Conservation (phyloP, 257 asterid species). For the Leonotis leonurus region DNA sequence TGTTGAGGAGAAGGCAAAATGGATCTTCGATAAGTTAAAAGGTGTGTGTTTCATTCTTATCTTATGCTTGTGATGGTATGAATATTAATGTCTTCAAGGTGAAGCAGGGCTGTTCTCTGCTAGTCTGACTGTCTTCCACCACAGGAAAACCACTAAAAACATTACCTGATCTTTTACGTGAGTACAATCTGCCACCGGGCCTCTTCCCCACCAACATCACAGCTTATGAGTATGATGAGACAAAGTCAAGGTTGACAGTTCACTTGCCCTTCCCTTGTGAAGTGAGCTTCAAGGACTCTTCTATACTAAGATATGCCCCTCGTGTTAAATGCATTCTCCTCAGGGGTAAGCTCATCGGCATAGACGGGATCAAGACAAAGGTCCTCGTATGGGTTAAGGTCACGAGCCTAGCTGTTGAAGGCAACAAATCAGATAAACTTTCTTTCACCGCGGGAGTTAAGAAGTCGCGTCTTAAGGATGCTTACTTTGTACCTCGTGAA, state of each 20-base stretch:
- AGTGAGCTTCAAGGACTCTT: conserved; percentile 68
- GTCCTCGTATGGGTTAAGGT: conserved; percentile 78
- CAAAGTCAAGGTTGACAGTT: conserved; percentile 49
- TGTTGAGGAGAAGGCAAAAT: conserved; percentile 88
- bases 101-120: too few relatives aligned
- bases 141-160: conserved; percentile 51
- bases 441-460: conserved; percentile 71
- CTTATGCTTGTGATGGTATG: not conserved
- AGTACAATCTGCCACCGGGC: conserved; percentile 61
- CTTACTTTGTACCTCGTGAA: conserved; percentile 47
- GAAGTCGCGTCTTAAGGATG: conserved; percentile 61
- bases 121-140: not conserved
- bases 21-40: conserved; percentile 84
- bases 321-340: conserved; percentile 63
- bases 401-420: conserved; percentile 52
- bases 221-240: conserved; percentile 56
- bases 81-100: too few relatives aligned
- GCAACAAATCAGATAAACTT: conserved; percentile 55
- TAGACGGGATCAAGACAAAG: conserved; percentile 83
- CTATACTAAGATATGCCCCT: conserved; percentile 43
- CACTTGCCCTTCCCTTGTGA: conserved; percentile 69
- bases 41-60: conserved; percentile 47
- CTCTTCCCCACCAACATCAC: conserved; percentile 62
- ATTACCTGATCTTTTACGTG: conserved; percentile 60
- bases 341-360: conserved; percentile 59